These are phyloP conservation scores for Discostella stelligeroides DNA, from an alignment of 108 stramenopile genomes.

Conservation along the genomic window DNA sequence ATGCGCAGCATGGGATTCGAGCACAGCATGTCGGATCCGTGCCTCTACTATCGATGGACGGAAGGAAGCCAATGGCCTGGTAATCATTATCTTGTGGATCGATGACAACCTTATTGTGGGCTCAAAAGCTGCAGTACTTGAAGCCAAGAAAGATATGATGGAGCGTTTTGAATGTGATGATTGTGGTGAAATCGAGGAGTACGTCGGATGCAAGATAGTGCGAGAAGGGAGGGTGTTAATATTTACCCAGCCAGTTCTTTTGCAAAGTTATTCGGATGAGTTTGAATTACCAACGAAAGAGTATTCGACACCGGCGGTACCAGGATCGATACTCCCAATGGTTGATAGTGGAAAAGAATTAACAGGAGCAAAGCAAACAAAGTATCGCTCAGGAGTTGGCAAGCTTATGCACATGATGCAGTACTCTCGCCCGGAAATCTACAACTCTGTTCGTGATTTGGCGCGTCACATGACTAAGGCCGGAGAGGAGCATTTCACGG, in stretches of 20 bases:
- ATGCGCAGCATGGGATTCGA: conserved; percentile 13
- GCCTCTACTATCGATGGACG: conserved; percentile 38
- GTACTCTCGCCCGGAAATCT: conserved; percentile 29
- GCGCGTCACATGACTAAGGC: neutral
- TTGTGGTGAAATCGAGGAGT: too few relatives aligned
- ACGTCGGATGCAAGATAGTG: conserved; percentile 27
- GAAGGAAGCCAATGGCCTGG: conserved; percentile 17
- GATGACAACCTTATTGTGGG: too few relatives aligned
- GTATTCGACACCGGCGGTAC: conserved; percentile 25
- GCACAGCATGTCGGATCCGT: conserved; percentile 41
- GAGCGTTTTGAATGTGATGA: conserved; percentile 36
- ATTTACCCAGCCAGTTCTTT: conserved; percentile 54
- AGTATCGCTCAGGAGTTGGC: conserved; percentile 29
- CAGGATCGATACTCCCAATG: conserved; percentile 8
- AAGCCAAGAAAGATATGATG: conserved; percentile 21
- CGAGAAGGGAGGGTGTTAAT: conserved; percentile 36
- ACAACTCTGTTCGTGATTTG: neutral
- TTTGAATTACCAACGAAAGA: conserved; percentile 14
- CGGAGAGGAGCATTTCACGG: neutral
- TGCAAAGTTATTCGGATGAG: conserved; percentile 44
- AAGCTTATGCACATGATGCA: conserved; percentile 36
- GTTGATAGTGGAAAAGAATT: neutral
- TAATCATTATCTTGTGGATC: conserved; percentile 34
- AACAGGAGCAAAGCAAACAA: neutral
- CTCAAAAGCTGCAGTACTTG: too few relatives aligned